Evolutionary conservation across 257 asterid genomes (phyloP).

Genomic region (Nicotiana otophora): DNA sequence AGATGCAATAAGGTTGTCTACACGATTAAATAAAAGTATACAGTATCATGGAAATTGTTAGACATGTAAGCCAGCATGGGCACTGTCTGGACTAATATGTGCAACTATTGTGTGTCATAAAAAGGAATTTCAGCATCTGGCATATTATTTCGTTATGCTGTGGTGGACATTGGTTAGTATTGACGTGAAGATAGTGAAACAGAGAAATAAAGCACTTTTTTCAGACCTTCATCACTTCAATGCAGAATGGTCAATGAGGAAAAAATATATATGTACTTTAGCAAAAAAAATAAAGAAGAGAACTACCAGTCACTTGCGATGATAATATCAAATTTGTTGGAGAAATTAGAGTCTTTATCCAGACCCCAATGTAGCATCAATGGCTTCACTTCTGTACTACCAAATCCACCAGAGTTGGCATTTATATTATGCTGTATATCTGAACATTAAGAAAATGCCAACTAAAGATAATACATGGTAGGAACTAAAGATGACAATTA

Average conservation of each 20-base stretch:
- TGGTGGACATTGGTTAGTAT: neutral
- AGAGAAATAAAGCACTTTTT: neutral
- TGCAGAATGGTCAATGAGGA: neutral
- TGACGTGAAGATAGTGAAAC: neutral
- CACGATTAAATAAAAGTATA: neutral
- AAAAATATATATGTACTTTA: neutral
- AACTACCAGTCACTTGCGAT: conserved; percentile 93
- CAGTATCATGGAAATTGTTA: neutral
- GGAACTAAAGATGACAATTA: neutral
- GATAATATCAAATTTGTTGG: conserved; percentile 57
- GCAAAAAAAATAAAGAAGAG: neutral
- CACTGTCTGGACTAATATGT: neutral
- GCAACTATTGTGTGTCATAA: neutral
- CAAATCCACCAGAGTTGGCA: conserved; percentile 56
- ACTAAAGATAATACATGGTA: neutral
- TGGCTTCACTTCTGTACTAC: conserved; percentile 58
- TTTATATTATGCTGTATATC: conserved; percentile 62
- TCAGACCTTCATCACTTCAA: neutral
- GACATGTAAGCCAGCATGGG: neutral
- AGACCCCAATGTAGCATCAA: conserved; percentile 79
- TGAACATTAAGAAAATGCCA: conserved; percentile 46
- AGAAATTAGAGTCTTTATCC: conserved; percentile 24
- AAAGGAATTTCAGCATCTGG: neutral
- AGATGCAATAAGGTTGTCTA: neutral
- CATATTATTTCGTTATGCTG: neutral